Percentiles rank a stretch among this genome's conserved stretches.
Evolutionary conservation across 75 land plant species (phyloP).

Genomic region (Cunninghamia lanceolata): DNA sequence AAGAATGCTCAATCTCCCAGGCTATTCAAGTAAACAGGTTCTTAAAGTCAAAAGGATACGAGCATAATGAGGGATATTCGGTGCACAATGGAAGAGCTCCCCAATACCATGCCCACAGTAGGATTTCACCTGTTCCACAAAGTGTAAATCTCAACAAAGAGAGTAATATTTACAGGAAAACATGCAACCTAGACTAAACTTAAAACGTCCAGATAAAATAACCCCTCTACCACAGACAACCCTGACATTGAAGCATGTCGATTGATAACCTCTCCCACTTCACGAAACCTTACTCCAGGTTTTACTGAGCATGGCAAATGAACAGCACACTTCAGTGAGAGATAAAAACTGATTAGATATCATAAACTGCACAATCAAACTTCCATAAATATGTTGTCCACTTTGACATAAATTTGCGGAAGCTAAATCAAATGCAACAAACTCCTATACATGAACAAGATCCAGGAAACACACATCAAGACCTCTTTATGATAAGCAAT

Average conservation of each 20-base stretch:
- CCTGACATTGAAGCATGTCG: constrained; percentile 95
- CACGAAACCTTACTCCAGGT: constrained; percentile 95
- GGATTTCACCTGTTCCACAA: constrained; percentile 73
- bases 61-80: constrained; percentile 94
- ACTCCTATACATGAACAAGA: not conserved
- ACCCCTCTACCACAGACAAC: constrained; percentile 77
- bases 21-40: not conserved
- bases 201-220: not conserved
- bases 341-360: not conserved
- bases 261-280: constrained; percentile 92
- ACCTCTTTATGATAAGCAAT: not conserved
- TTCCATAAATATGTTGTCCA: not conserved
- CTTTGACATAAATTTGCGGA: not conserved
- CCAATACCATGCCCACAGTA: constrained; percentile 99
- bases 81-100: constrained; percentile 98
- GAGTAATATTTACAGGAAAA: not conserved
- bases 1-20: not conserved
- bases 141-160: constrained; percentile 14
- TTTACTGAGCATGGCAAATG: constrained; percentile 56
- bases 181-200: not conserved
- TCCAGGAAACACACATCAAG: not conserved
- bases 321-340: not conserved
- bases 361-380: not conserved
- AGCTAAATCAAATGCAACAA: not conserved
- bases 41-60: constrained; percentile 55